Evolutionary conservation across 305 asterid genomes (phyloP).

Genomic region (Coffea humblotiana): DNA sequence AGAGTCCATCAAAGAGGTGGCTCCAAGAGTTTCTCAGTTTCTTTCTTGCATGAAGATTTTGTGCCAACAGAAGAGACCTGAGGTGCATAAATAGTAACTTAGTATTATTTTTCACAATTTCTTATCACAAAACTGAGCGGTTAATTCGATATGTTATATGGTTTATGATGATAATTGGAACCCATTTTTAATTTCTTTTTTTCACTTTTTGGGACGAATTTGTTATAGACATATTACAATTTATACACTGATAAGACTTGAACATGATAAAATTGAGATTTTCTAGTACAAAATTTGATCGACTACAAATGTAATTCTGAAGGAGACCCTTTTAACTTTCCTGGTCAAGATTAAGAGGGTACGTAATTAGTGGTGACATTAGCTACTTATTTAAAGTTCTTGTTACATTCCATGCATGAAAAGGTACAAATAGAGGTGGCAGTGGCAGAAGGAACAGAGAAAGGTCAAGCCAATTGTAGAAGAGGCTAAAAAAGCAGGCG

Average conservation of each 20-base stretch:
- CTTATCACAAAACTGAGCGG: background rate
- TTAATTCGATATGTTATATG: no score
- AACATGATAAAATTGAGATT: no score
- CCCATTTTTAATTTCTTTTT: no score
- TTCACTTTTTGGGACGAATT: no score
- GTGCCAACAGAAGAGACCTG: slow-evolving; percentile 70
- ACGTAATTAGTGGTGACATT: background rate
- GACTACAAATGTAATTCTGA: background rate
- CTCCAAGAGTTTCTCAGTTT: slow-evolving; percentile 49
- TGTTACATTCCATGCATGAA: background rate
- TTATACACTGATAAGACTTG: no score
- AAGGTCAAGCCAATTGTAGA: slow-evolving; percentile 60
- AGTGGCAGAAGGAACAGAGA: slow-evolving; percentile 68
- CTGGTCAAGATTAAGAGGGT: no score
- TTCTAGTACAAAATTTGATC: no score
- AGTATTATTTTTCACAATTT: background rate
- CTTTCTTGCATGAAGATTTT: slow-evolving; percentile 50
- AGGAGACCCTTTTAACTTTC: background rate
- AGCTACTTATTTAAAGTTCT: no score
- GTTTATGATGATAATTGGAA: no score
- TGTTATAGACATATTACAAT: no score
- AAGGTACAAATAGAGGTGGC: slow-evolving; percentile 55
- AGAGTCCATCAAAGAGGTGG: slow-evolving; percentile 33
- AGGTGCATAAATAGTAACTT: slow-evolving; percentile 37
- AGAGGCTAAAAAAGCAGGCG: slow-evolving; percentile 52